phyloP scores from a whole-genome alignment of 768 basidiomycete species.

The Mycena leptocephala region DNA sequence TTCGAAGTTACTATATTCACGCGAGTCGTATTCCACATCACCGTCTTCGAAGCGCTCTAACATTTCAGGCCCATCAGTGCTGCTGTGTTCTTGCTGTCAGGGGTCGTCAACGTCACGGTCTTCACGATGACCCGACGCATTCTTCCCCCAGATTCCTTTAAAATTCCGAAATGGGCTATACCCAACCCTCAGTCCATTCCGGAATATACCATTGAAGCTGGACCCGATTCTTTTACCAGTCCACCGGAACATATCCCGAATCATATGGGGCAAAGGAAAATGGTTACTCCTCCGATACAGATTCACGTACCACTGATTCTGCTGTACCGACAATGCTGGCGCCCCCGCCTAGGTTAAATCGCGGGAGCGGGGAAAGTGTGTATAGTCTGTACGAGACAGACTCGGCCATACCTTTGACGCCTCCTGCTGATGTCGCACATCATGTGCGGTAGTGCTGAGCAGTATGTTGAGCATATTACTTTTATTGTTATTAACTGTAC shows the following conservation, averaged over 20 bases:
- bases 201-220: constrained; percentile 25
- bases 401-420: too few species aligned
- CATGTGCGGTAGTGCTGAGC: too few species aligned
- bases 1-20: constrained; percentile 62
- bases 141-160: constrained; percentile 52
- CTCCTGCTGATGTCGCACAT: too few species aligned
- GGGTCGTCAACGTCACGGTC: constrained; percentile 56
- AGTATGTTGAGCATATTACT: too few species aligned
- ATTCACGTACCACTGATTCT: too few species aligned
- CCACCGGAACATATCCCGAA: constrained; percentile 36
- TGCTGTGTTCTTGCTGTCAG: constrained; percentile 57
- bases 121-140: constrained; percentile 56
- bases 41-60: not conserved
- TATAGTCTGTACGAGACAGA: too few species aligned
- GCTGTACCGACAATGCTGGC: too few species aligned
- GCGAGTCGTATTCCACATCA: constrained; percentile 44
- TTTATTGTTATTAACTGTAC: too few species aligned
- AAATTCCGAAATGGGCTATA: constrained; percentile 46
- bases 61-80: constrained; percentile 44
- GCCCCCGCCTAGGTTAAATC: too few species aligned
- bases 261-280: constrained; percentile 28
- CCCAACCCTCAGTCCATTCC: constrained; percentile 42
- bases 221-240: constrained; percentile 41
- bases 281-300: too few species aligned
- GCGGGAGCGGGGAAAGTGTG: too few species aligned